Base-by-base conservation (phyloP, 2,329 filamentous ascomycete genomes). In the Sporothrix mexicana region DNA sequence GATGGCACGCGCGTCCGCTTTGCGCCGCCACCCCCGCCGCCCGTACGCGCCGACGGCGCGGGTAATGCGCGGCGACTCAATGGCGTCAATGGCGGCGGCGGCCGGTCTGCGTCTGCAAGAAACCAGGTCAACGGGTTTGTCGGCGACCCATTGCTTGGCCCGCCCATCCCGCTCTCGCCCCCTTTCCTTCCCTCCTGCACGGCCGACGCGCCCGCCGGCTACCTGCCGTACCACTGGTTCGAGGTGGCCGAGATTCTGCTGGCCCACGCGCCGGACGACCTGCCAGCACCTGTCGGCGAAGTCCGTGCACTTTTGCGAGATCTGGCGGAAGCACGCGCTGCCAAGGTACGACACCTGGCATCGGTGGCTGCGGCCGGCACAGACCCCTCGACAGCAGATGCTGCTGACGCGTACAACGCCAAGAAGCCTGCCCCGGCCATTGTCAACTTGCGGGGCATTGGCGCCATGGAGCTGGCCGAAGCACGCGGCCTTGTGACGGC, bases 201-300 rank as follows among this genome's bases (percentile, higher is more conserved):
- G 0, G 89, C 91, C 23, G 85, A 88, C 64, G 88, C 92, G 1
- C 89, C 91, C 9, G 83, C 90, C 0, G 89, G 90, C 55, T 89
- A 91, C 15, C 84, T 99, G 45, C 96, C 96, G 0, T 98, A 97
- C 80, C 95, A 98, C 83, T 99, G 95, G 95, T 88, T 97, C 57
- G 96, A 98, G 82, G 84, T 98, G 9, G 91, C 92, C 20, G 94
- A 97, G 82, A 90, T 97, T 80, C 85, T 99, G 62, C 88, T 99
- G 1, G 92, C 95, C 64, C 92, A 93, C 72, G 95, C 95, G 3
- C 87, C 89, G 36, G 95, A 98, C 80, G 95, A 98, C 80, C 88
- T 98, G 68, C 87, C 79, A 77, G 88, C 49, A 85, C 74, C 92
- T 0, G 87, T 93, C 1, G 91, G 94, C 76, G 89, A 91, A 76